Evolutionary conservation across 768 basidiomycete species (phyloP), one percentile per base, ranked within the genome.

Genomic region (Hypsizygus marmoreus): DNA sequence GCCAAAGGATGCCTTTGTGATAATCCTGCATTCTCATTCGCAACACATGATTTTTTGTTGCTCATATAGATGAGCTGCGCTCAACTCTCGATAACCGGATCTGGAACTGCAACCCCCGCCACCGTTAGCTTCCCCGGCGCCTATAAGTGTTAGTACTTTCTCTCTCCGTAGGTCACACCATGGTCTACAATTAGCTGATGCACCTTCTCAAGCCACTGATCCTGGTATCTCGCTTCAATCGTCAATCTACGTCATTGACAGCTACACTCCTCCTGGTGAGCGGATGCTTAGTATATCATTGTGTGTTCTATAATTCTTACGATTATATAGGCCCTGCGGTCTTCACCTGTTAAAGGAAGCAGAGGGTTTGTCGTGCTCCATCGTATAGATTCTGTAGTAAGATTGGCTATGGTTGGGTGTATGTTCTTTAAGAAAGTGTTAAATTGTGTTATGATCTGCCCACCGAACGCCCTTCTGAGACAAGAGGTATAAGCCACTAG

Each of bases 151-250:
- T n/a, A 30, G 19, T 37, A 7, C n/a, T 25, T 6, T n/a, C 7
- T 11, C 8, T n/a, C 29, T 32, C 34, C 31, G 43, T 17, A 35
- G 41, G 14, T 33, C 23, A 14, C 28, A n/a, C n/a, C n/a, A n/a
- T n/a, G n/a, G 35, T 23, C 13, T 2, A 40, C 23, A 17, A 49
- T 48, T 29, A 8, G 30, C 9, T 6, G 3, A 33, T 20, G 3
- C 13, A 8, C 12, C 22, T 33, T 19, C 14, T 26, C 16, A 3
- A 58, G 59, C 54, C 23, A 53, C 59, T 32, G 62, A 66, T 43
- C 65, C 65, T 22, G 65, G 68, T 28, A 65, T 69, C 53, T 56
- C 59, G 2, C 24, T 48, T 5, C 56, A n/a, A n/a, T n/a, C 67
- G 49, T 58, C 63, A 43, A 60, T 69, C 25, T 66, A 65, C 39